A percentile compares a stretch with the other conserved stretches of the same genome.
phyloP scores from a whole-genome alignment of 164 flowering plant species.

The Sedum album region DNA sequence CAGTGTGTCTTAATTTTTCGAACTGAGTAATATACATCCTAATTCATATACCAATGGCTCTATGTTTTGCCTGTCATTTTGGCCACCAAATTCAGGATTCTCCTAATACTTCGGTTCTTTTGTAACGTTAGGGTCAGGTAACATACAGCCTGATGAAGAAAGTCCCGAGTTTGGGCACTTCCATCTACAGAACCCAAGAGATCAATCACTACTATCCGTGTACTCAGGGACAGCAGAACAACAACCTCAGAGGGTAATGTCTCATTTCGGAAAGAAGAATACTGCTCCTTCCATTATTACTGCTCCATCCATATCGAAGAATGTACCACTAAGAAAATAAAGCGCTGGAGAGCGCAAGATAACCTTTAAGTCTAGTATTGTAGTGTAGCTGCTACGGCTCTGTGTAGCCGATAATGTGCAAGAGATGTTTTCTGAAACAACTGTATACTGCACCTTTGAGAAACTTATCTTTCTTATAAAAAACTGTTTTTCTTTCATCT shows the following conservation, averaged over 20 bases:
- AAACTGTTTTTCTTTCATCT: no score
- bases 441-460: background rate
- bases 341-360: background rate
- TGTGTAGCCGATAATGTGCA: background rate
- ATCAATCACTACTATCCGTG: background rate
- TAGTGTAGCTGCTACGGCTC: background rate
- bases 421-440: background rate
- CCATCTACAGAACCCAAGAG: constrained; percentile 40
- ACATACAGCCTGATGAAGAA: constrained; percentile 18
- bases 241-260: background rate
- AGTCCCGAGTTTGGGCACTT: constrained; percentile 54
- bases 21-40: background rate
- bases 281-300: background rate
- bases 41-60: background rate
- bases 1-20: background rate
- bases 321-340: background rate
- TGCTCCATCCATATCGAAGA: constrained; percentile 14
- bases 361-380: background rate
- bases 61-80: background rate
- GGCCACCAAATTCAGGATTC: background rate
- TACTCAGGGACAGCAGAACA: background rate
- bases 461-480: background rate
- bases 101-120: background rate
- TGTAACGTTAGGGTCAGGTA: constrained; percentile 9
- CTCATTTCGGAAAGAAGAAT: background rate